phyloP scores from a whole-genome alignment of 2,329 filamentous ascomycete genomes.

The Cephalotrichum gorgonifer region DNA sequence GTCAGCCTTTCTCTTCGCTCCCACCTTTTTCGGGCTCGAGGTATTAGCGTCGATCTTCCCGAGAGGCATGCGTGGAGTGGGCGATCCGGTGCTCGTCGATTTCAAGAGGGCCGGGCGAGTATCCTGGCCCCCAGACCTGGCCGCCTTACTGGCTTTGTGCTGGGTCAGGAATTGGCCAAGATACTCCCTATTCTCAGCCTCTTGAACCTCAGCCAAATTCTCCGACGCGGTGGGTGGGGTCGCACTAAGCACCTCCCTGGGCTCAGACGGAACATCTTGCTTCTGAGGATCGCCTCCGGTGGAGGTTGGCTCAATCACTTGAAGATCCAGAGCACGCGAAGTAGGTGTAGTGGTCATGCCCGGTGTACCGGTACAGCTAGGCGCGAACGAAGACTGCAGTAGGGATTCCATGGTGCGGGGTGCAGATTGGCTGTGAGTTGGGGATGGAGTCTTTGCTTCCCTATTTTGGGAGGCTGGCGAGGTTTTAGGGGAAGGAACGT shows the following conservation, averaged over 20 bases:
- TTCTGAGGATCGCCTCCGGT: background rate
- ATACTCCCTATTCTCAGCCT: conserved; percentile 1
- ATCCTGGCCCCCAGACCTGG: background rate
- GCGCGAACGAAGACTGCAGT: background rate
- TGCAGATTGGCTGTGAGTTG: background rate
- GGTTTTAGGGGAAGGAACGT: background rate
- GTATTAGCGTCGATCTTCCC: conserved; percentile 2
- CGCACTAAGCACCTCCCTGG: background rate
- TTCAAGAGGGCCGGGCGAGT: background rate
- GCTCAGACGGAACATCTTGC: background rate
- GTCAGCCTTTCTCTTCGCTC: background rate
- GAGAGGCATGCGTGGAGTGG: conserved; percentile 1
- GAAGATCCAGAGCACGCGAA: background rate
- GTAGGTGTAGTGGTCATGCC: background rate
- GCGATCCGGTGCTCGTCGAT: conserved; percentile 1
- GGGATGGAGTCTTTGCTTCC: background rate
- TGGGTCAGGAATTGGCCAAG: conserved; percentile 1
- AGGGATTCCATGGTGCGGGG: background rate
- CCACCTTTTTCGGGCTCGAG: conserved; percentile 3
- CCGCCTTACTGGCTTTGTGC: conserved; percentile 4
- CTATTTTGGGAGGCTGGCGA: too few species aligned
- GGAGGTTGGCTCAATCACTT: background rate
- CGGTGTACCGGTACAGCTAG: background rate
- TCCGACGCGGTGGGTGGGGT: background rate
- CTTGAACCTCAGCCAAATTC: background rate